A percentile compares a stretch with the other conserved stretches of the same genome.
phyloP scores from a whole-genome alignment of 2,329 filamentous ascomycete genomes.

The Calonectria fujianensis region DNA sequence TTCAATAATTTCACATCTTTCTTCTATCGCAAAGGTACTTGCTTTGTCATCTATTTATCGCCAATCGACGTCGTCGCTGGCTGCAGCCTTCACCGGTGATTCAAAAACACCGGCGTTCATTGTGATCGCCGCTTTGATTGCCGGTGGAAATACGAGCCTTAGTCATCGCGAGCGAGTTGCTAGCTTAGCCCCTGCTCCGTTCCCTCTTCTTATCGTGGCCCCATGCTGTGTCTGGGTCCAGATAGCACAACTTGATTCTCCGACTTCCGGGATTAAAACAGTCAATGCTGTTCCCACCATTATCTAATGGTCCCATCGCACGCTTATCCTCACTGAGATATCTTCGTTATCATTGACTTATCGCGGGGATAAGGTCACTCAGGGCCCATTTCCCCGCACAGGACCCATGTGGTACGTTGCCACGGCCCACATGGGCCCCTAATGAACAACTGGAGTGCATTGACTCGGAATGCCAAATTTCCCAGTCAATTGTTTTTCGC shows the following conservation, averaged over 20 bases:
- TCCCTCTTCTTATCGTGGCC: neutral
- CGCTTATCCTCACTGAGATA: conserved; percentile 19
- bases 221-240: neutral
- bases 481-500: conserved; percentile 3
- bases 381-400: conserved; percentile 26
- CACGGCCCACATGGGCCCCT: conserved; percentile 16
- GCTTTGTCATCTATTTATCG: conserved; percentile 27
- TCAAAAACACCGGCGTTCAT: conserved; percentile 18
- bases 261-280: conserved; percentile 9
- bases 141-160: neutral
- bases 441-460: conserved; percentile 24
- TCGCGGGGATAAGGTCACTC: conserved; percentile 18
- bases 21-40: neutral
- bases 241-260: neutral
- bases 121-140: neutral
- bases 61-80: neutral
- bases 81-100: neutral
- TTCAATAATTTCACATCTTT: neutral
- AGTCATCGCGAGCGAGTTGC: neutral
- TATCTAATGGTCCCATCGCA: conserved; percentile 7
- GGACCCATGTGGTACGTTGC: conserved; percentile 15
- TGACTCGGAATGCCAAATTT: neutral
- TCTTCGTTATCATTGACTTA: conserved; percentile 12
- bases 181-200: neutral
- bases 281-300: conserved; percentile 3